Evolutionary conservation across 1,139 yeast species (phyloP).

Genomic region (Taphrina betulina): DNA sequence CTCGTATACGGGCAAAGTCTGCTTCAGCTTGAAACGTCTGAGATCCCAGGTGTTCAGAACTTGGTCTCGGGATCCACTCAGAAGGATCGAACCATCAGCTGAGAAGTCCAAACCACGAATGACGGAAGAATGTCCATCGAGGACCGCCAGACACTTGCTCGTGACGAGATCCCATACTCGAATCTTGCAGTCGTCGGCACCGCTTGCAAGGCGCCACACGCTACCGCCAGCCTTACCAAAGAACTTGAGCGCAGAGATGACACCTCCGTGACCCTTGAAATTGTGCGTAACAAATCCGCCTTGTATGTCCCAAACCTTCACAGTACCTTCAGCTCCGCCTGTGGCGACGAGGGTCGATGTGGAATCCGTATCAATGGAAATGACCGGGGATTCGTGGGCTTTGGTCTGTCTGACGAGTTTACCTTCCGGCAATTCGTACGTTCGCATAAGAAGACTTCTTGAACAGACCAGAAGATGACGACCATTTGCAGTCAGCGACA

Average conservation of each 20-base stretch:
- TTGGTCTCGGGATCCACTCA: conserved; percentile 90
- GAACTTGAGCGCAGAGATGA: conserved; percentile 73
- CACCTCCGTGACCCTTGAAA: conserved; percentile 92
- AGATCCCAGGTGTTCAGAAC: conserved; percentile 64
- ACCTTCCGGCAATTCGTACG: conserved; percentile 52
- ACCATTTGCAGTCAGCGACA: conserved; percentile 77
- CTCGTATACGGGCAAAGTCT: conserved; percentile 70
- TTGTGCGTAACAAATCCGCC: conserved; percentile 88
- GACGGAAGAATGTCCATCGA: conserved; percentile 77
- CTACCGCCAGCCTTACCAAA: conserved; percentile 66
- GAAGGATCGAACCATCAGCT: conserved; percentile 54
- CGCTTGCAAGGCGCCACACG: conserved; percentile 65
- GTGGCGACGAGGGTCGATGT: conserved; percentile 86
- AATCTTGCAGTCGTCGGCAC: conserved; percentile 73
- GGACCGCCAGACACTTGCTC: conserved; percentile 61
- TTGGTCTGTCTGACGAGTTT: conserved; percentile 46
- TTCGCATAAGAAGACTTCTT: conserved; percentile 76
- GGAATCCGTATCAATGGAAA: conserved; percentile 70
- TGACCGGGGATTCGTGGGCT: conserved; percentile 70
- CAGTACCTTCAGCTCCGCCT: conserved; percentile 93
- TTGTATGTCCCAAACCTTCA: conserved; percentile 88
- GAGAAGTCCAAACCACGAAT: conserved; percentile 79
- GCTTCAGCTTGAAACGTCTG: conserved; percentile 56
- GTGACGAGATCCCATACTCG: conserved; percentile 89
- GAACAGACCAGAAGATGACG: conserved; percentile 67